Evolutionary conservation across 164 flowering plant genomes (phyloP), one percentile per base, ranked within the genome.

Genomic region (Annona squamosa): DNA sequence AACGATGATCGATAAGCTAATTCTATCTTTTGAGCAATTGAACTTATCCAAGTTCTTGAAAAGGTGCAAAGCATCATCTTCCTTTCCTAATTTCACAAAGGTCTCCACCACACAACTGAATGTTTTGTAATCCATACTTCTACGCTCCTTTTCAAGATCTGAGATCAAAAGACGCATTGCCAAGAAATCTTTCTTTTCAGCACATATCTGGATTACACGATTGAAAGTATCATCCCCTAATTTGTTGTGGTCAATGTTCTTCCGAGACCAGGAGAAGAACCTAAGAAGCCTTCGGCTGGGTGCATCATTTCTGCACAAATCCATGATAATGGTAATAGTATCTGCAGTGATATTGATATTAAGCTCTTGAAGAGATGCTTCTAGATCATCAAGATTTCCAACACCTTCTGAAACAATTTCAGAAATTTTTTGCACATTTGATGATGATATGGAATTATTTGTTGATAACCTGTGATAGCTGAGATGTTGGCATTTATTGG

Each of bases 301-400:
- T 9, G 87, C 89, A 68, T 85, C 82, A 46, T 69, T 47, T 77
- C 87, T 86, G 74, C 94, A 87, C 46, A 79, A 78, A 70, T 87
- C 83, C 0, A 89, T 70, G 16, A 88, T 79, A 68, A 79, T 85
- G 69, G 75, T 79, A 45, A 90, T 88, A n/a, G 85, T 77, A 0
- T 81, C 70, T 2, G 93, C 72, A 3, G 86, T 81, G 74, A 90
- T 77, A 37, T 44, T 16, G 68, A 71, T 73, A 2, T 1, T 48
- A 6, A 72, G 76, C 9, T 46, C 70, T 48, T 85, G 56, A n/a
- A 92, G 83, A 79, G 81, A 81, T 37, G 79, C 74, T 77, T 92
- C 95, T 71, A 92, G 65, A 17, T 89, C 94, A 77, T 89, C 90
- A 42, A 92, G 75, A 74, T 90, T 78, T 37, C 93, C 97, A 6